Evolutionary conservation across 2,329 filamentous ascomycete species (phyloP).

Genomic region (Fusarium falciforme): DNA sequence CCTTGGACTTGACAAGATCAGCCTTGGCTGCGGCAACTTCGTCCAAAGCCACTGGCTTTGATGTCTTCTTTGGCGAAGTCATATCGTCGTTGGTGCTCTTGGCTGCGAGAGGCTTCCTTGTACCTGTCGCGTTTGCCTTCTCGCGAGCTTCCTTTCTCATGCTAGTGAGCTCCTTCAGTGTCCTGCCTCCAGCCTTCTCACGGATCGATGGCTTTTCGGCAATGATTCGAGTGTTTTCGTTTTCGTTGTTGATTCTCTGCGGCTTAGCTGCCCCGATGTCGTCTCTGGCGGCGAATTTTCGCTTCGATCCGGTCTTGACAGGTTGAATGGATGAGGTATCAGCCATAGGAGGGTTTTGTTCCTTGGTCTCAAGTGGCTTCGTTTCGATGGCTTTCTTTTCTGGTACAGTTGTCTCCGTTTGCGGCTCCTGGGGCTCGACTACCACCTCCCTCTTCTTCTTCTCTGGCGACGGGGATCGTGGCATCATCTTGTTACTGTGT

Average conservation of each 20-base stretch:
- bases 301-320: constrained; percentile 64
- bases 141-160: constrained; percentile 56
- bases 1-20: constrained; percentile 47
- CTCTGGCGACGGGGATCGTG: constrained; percentile 43
- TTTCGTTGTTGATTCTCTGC: constrained; percentile 44
- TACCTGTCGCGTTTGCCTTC: constrained; percentile 43
- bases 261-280: constrained; percentile 57
- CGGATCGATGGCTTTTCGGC: constrained; percentile 46
- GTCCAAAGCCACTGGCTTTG: constrained; percentile 49
- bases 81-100: constrained; percentile 72
- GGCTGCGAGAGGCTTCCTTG: constrained; percentile 62
- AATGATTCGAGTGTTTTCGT: constrained; percentile 34
- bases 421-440: not conserved
- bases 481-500: constrained; percentile 29
- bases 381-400: constrained; percentile 3
- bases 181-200: constrained; percentile 54
- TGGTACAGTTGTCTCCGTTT: not conserved
- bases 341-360: not conserved
- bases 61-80: constrained; percentile 66
- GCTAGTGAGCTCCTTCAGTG: constrained; percentile 59
- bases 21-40: constrained; percentile 55
- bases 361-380: constrained; percentile 16
- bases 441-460: constrained; percentile 37
- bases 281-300: constrained; percentile 67
- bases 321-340: constrained; percentile 35